Evolutionary conservation across 1,284 basidiomycete genomes (phyloP).

Genomic region (Cutaneotrichosporon dermatis): DNA sequence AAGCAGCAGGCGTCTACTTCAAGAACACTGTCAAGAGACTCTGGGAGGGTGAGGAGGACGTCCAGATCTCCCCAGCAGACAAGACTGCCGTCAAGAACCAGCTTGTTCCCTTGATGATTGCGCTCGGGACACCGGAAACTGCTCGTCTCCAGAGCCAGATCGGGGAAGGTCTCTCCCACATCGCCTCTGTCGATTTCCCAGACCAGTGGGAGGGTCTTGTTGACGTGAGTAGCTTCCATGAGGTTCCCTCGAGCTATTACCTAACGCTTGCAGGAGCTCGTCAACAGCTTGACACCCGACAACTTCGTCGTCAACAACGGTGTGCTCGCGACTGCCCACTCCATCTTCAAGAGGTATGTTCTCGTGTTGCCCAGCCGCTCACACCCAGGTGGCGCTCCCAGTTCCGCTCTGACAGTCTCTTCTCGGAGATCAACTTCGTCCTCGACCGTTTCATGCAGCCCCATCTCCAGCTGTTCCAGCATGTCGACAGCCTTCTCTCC

Average conservation of each 20-base stretch:
- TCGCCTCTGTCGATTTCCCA: slow-evolving; percentile 85
- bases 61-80: slow-evolving; percentile 42
- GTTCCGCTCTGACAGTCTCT: slow-evolving; percentile 81
- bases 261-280: slow-evolving; percentile 63
- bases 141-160: slow-evolving; percentile 62
- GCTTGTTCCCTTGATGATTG: slow-evolving; percentile 55
- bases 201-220: slow-evolving; percentile 76
- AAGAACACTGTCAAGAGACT: slow-evolving; percentile 79
- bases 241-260: not conserved
- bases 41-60: slow-evolving; percentile 62
- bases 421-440: slow-evolving; percentile 88
- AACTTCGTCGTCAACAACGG: slow-evolving; percentile 84
- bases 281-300: slow-evolving; percentile 66
- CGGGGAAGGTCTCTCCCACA: slow-evolving; percentile 80
- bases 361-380: not conserved
- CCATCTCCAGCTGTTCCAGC: slow-evolving; percentile 75
- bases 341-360: slow-evolving; percentile 70
- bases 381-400: slow-evolving; percentile 71
- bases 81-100: slow-evolving; percentile 53
- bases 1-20: slow-evolving; percentile 78
- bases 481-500: slow-evolving; percentile 51
- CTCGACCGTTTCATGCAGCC: slow-evolving; percentile 75
- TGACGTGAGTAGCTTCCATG: slow-evolving; percentile 58
- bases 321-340: slow-evolving; percentile 89
- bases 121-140: slow-evolving; percentile 49